Base-by-base conservation (phyloP, 2,329 filamentous ascomycete species). In the Gaeumannomyces sp. region DNA sequence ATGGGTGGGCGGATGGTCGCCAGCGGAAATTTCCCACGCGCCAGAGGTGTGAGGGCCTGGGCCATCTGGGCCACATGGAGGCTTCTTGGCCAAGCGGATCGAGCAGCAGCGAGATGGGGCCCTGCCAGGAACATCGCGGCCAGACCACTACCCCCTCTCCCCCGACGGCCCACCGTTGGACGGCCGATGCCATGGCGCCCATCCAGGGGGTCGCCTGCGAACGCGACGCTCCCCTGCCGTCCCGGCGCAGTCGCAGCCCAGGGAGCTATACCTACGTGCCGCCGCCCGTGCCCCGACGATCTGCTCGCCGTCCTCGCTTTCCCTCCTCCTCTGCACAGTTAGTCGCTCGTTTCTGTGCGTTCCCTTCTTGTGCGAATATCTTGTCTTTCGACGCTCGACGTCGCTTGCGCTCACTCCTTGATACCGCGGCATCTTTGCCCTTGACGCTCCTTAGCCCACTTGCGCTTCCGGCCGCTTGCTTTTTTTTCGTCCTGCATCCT, bases 331-430 rank as follows among this genome's bases (percentile, higher is more conserved):
- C 38, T 31, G 35, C 33, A 19, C 29, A 6, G n/a, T 57, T n/a
- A 45, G 28, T 56, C 28, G 29, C 56, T 61, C 29, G n/a, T 28
- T 57, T 45, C 11, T 22, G 45, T n/a, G 45, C 45, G 19, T 53
- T 53, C 45, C 45, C 45, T 53, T 53, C 45, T 53, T 53, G 45
- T 6, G 45, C 45, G 45, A 22, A 22, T 53, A 14, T 53, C 45
- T 53, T 53, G 45, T 11, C 45, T n/a, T n/a, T n/a, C 22, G 38
- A 61, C 63, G 63, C 63, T 64, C 63, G 63, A 57, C 63, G 63
- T 64, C 63, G 50, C 63, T 57, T 38, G 50, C 63, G 25, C 58
- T 64, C 63, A 33, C 63, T 64, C 38, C 14, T 53, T 56, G 14
- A 1, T 4, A 53, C 35, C n/a, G 27, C 62, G 22, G n/a, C 29